A percentile compares a stretch with the other conserved stretches of the same genome.
Evolutionary conservation across 129 eudicot species (phyloP).

Genomic region (Helianthus tuberosus): DNA sequence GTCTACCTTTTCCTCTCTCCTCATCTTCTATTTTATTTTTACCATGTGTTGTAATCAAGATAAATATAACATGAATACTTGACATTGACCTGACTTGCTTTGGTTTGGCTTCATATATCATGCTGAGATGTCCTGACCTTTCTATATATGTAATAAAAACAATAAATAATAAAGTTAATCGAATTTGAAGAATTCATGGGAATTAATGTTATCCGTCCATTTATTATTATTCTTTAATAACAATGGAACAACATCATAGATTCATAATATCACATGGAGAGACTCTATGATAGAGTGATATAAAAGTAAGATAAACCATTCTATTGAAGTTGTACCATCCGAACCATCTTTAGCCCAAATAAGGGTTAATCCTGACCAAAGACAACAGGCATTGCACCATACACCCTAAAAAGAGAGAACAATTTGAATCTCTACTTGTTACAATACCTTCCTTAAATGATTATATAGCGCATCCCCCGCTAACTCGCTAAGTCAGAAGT

Average conservation of each 20-base stretch:
- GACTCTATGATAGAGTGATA: slow-evolving; percentile 7
- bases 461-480: too few species aligned
- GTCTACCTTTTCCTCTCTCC: too few species aligned
- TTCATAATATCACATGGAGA: neutral
- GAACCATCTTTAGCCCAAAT: neutral
- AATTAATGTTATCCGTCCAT: neutral
- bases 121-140: neutral
- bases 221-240: neutral
- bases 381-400: neutral
- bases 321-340: slow-evolving; percentile 1
- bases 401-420: too few species aligned
- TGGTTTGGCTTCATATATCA: too few species aligned
- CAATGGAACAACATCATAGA: neutral
- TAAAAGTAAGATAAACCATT: slow-evolving; percentile 5
- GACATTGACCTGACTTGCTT: too few species aligned
- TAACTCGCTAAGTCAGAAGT: too few species aligned
- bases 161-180: neutral
- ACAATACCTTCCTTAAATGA: too few species aligned
- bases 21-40: too few species aligned
- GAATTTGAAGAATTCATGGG: slow-evolving; percentile 20
- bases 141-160: neutral
- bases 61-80: too few species aligned
- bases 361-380: neutral
- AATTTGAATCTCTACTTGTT: too few species aligned
- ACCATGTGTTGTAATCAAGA: too few species aligned